Base-by-base conservation (phyloP, 2,329 filamentous ascomycete genomes). In the Colletotrichum tamarilloi region DNA sequence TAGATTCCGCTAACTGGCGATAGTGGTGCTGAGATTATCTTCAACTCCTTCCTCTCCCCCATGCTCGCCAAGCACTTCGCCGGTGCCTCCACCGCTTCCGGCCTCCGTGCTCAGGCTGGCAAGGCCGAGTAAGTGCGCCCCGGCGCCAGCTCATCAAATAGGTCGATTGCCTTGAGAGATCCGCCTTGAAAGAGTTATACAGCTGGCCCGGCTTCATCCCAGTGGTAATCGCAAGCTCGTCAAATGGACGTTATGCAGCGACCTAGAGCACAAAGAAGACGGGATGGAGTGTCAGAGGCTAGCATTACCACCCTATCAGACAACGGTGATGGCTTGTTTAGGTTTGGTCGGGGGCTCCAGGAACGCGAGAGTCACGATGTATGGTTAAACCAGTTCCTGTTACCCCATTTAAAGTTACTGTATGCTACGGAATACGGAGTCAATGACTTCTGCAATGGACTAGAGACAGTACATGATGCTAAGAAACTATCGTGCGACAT, bases 11-110 rank as follows among this genome's bases (percentile, higher is more conserved):
- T 79, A 32, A 82, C 76, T 22, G 30, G 49, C 52, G 76, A 62
- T 76, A 98, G 97, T 83, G 97, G 97, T 82, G 96, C 97, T 80
- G 95, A 98, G 85, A 87, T 98, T 81, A 90, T 99, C 87, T 99
- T 98, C 94, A 93, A 94, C 85, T 98, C 95, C 76, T 94, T 98
- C 91, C 86, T 99, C 83, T 92, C 94, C 82, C 97, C 97, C 79
- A 91, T 97, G 80, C 93, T 98, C 83, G 91, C 94, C 83, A 95
- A 95, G 85, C 97, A 98, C 92, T 99, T 98, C 90, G 85, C 87
- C 79, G 78, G 83, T 78, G 81, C 84, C 79, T 94, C 93, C 75
- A 94, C 95, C 80, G 93, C 95, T 79, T 91, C 94, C 83, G 94
- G 95, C 86, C 93, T 98, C 81, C 94, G 95, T 78, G 93, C 94